Evolutionary conservation across 441 rosid species (phyloP).

Genomic region (Mallotus repandus): DNA sequence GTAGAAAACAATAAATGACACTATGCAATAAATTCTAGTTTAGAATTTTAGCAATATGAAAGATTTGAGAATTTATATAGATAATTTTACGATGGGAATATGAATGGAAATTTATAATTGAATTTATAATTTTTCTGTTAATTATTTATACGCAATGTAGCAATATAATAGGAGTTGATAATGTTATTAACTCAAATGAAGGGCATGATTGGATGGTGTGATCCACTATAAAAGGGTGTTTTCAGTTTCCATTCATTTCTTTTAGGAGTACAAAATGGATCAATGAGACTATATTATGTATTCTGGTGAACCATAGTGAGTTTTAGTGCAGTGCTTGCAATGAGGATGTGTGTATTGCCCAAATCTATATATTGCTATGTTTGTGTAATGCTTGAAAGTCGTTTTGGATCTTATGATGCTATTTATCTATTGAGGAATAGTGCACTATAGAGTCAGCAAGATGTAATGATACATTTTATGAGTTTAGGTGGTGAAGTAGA

Average conservation of each 20-base stretch:
- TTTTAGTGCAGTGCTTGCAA: neutral
- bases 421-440: slow-evolving; percentile 13
- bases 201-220: neutral
- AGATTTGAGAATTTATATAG: too few relatives aligned
- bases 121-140: too few relatives aligned
- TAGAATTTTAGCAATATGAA: too few relatives aligned
- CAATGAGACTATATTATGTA: neutral
- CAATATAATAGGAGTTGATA: too few relatives aligned
- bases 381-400: slow-evolving; percentile 9
- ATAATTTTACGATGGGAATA: too few relatives aligned
- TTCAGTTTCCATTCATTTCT: neutral
- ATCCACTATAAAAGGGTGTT: neutral
- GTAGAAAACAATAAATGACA: too few relatives aligned
- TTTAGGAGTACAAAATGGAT: neutral
- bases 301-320: neutral
- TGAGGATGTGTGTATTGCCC: slow-evolving; percentile 8
- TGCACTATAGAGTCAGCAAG: slow-evolving; percentile 77
- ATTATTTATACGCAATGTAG: too few relatives aligned
- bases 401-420: neutral
- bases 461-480: slow-evolving; percentile 82
- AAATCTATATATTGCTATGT: neutral
- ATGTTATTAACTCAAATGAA: too few relatives aligned
- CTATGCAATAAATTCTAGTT: too few relatives aligned
- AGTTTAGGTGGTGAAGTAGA: slow-evolving; percentile 99
- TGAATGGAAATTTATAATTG: too few relatives aligned